phyloP scores from a whole-genome alignment of 768 basidiomycete genomes.

The Serendipita sp. region DNA sequence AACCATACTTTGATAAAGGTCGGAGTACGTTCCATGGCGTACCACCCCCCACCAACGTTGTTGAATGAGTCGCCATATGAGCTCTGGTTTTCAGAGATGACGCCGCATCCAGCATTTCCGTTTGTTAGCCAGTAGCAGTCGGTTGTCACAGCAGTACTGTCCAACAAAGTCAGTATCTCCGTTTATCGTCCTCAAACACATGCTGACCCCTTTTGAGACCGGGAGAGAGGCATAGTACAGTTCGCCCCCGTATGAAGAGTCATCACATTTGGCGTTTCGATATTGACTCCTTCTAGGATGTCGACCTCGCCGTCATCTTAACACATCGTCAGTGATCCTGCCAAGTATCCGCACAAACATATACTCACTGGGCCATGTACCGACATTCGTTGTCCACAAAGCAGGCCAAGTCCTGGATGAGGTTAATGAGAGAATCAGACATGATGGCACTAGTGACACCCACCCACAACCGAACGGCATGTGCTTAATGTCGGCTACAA shows the following conservation, averaged over 20 bases:
- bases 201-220: background rate
- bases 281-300: conserved; percentile 43
- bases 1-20: conserved; percentile 41
- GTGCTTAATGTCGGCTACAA: conserved; percentile 38
- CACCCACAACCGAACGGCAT: conserved; percentile 42
- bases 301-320: conserved; percentile 31
- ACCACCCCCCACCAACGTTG: conserved; percentile 37
- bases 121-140: conserved; percentile 14
- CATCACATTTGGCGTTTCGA: conserved; percentile 28
- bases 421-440: background rate
- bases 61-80: conserved; percentile 37
- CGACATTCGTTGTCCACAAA: conserved; percentile 32
- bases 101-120: conserved; percentile 26
- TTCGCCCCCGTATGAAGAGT: conserved; percentile 38
- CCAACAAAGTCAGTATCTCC: too few species aligned
- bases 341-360: too few species aligned
- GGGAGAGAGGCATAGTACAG: conserved; percentile 27
- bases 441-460: background rate
- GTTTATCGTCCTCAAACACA: too few species aligned
- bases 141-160: background rate
- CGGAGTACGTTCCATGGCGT: conserved; percentile 29
- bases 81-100: conserved; percentile 22
- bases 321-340: background rate
- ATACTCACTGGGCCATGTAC: conserved; percentile 10
- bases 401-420: conserved; percentile 38